Conservation (phyloP, 345 rosid genomes). For the Nephelium lappaceum region DNA sequence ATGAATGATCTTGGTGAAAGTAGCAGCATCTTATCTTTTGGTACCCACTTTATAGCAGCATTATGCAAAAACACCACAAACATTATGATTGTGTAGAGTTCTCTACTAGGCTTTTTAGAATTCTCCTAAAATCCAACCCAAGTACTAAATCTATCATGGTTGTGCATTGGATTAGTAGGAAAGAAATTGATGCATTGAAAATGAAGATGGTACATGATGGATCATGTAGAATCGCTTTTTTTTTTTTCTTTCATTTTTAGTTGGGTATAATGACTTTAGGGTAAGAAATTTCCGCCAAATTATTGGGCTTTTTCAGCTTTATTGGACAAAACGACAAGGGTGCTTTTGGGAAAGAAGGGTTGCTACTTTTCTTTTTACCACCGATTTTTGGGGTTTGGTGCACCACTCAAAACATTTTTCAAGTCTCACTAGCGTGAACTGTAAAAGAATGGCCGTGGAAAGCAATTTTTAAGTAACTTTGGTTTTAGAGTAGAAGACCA, state of each 20-base stretch:
- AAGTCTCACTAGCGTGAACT: constrained; percentile 10
- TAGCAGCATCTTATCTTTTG: neutral
- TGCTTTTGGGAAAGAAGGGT: constrained; percentile 10
- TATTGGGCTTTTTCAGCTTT: neutral
- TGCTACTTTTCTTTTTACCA: neutral
- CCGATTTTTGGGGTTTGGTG: constrained; percentile 8
- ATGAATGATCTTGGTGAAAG: no score
- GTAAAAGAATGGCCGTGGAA: neutral
- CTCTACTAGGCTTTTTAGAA: no score
- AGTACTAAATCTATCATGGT: no score
- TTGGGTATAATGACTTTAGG: constrained; percentile 6
- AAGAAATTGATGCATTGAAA: neutral
- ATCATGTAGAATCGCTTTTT: constrained; percentile 1
- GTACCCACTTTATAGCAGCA: neutral
- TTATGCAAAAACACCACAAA: neutral
- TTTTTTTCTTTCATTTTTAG: constrained; percentile 5
- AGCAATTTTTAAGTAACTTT: neutral
- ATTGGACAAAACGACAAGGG: constrained; percentile 18
- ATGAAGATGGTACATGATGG: neutral
- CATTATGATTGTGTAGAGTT: neutral
- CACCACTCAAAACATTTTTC: neutral
- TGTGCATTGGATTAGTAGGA: neutral
- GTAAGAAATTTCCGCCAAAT: constrained; percentile 23
- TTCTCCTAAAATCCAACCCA: no score
- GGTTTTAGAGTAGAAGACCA: constrained; percentile 19